Evolutionary conservation across 139 green algal species (phyloP).

Genomic region (Ostreobium quekettii): DNA sequence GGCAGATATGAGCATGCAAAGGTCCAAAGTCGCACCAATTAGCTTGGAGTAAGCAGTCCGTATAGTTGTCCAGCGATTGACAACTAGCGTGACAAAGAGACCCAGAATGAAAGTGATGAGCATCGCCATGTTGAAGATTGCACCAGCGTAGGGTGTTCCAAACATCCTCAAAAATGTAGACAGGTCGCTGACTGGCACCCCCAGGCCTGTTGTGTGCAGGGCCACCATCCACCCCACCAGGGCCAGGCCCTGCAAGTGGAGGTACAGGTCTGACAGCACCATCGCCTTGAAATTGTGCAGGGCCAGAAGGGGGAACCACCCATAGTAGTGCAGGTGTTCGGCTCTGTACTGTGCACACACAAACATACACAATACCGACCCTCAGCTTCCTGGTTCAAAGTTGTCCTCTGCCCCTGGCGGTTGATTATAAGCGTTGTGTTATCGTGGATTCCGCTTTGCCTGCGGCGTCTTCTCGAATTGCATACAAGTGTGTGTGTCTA

Average conservation of each 20-base stretch:
- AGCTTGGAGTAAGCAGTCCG: conserved; percentile 18
- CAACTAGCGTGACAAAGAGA: conserved; percentile 28
- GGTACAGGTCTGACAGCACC: conserved; percentile 21
- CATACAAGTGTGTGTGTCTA: too few species aligned
- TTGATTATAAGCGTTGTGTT: too few species aligned
- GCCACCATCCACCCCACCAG: conserved; percentile 16
- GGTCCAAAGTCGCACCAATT: conserved; percentile 14
- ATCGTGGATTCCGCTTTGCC: too few species aligned
- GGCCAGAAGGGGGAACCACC: conserved; percentile 26
- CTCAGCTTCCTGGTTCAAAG: too few species aligned
- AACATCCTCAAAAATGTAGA: conserved; percentile 23
- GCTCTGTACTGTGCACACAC: conserved; percentile 28
- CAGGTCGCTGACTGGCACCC: conserved; percentile 15
- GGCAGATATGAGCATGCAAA: conserved; percentile 14
- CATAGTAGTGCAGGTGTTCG: conserved; percentile 25
- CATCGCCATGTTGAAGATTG: conserved; percentile 25
- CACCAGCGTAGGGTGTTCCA: conserved; percentile 20
- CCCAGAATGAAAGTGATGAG: conserved; percentile 29
- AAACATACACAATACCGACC: too few species aligned
- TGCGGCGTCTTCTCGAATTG: too few species aligned
- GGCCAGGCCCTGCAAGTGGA: conserved; percentile 23
- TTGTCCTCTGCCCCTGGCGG: too few species aligned
- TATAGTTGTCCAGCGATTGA: conserved; percentile 27
- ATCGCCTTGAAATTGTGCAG: conserved; percentile 26
- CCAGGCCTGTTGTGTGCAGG: conserved; percentile 21